These are phyloP conservation scores for Dendrocalamus latiflorus DNA, from an alignment of 202 grass and related monocot species.

Conservation along the genomic window DNA sequence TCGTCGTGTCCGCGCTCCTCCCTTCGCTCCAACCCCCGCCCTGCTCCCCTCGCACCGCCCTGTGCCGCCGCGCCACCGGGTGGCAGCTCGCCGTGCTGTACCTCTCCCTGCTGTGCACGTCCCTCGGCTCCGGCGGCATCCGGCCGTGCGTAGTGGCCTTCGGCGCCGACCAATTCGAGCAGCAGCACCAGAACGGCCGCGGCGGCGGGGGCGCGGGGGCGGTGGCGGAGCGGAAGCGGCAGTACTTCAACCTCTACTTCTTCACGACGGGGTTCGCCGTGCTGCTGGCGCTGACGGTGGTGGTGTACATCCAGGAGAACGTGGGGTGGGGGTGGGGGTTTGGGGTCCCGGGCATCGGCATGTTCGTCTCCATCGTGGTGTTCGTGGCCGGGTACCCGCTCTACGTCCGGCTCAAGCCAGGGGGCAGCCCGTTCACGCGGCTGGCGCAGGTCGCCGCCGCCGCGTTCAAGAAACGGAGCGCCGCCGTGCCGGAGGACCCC, in stretches of 20 bases:
- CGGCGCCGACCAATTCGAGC: too few species aligned
- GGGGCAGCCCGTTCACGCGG: constrained; percentile 51
- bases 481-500: constrained; percentile 43
- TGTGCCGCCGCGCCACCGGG: too few species aligned
- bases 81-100: too few species aligned
- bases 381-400: constrained; percentile 56
- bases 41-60: too few species aligned
- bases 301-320: constrained; percentile 88
- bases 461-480: constrained; percentile 53
- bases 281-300: constrained; percentile 58
- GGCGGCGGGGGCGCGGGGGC: neutral
- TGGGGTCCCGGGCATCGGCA: constrained; percentile 55
- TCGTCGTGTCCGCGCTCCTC: too few species aligned
- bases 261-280: constrained; percentile 51
- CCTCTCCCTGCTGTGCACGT: too few species aligned
- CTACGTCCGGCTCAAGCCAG: too few species aligned
- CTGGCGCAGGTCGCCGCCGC: constrained; percentile 51
- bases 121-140: too few species aligned
- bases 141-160: too few species aligned
- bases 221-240: constrained; percentile 31
- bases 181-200: too few species aligned
- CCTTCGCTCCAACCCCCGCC: too few species aligned
- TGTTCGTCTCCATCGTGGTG: constrained; percentile 57
- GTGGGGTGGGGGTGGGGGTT: constrained; percentile 76
- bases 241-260: constrained; percentile 90